phyloP scores from a whole-genome alignment of 208 protist species.

The Acanthamoeba royreba region DNA sequence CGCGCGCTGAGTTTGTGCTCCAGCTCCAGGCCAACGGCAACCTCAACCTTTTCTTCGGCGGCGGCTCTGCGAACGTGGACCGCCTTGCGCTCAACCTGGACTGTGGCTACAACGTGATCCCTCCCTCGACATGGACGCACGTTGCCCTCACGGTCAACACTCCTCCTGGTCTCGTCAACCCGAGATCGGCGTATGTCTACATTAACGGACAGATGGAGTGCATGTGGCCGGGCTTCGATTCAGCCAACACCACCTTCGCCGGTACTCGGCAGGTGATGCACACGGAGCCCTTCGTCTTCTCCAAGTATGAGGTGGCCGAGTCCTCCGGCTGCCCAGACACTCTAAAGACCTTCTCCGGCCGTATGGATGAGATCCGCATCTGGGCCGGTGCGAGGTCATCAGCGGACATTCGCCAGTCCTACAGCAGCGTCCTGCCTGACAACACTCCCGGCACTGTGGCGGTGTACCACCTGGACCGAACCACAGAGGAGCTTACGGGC shows the following conservation, averaged over 20 bases:
- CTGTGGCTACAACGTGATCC: neutral
- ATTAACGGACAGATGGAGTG: neutral
- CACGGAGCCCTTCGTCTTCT: neutral
- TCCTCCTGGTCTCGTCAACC: neutral
- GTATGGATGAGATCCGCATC: neutral
- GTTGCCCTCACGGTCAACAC: neutral
- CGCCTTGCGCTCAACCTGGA: neutral
- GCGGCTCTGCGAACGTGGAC: neutral
- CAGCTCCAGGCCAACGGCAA: neutral
- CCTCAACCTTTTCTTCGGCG: conserved; percentile 8
- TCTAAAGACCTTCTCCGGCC: no score
- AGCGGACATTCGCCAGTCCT: no score
- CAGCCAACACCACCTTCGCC: neutral
- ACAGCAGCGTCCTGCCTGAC: no score
- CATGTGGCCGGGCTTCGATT: neutral
- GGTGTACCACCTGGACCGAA: no score
- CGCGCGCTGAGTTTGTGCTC: neutral
- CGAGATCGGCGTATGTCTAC: neutral
- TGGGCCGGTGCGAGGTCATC: neutral
- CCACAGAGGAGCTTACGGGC: neutral
- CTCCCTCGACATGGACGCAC: neutral
- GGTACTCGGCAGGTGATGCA: neutral
- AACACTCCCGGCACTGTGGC: no score
- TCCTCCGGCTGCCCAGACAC: no score
- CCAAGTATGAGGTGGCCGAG: neutral